Conservation (phyloP, 208 protist genomes). For the Trichomonas tenax region DNA sequence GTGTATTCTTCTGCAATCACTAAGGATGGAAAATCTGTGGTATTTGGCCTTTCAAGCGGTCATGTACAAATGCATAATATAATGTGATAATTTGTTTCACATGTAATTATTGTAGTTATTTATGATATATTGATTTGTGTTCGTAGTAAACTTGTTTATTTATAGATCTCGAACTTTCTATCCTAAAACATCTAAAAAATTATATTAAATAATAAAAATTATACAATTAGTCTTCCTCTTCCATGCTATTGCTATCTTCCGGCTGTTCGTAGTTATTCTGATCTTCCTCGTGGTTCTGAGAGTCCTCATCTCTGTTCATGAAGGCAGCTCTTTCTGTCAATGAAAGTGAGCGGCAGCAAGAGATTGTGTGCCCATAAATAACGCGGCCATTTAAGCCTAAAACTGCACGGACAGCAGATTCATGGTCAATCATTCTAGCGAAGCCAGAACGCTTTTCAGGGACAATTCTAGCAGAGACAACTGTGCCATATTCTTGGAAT, state of each 20-base stretch:
- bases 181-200: no score
- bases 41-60: background rate
- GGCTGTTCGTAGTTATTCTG: no score
- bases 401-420: background rate
- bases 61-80: background rate
- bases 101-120: no score
- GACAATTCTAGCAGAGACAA: background rate
- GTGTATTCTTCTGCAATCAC: background rate
- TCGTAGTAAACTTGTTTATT: background rate
- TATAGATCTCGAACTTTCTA: no score
- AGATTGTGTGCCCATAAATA: background rate
- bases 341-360: background rate
- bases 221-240: no score
- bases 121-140: no score
- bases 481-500: background rate
- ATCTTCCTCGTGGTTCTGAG: no score
- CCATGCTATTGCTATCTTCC: no score
- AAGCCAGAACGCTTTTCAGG: background rate
- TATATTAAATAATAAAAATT: no score
- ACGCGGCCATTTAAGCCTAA: background rate
- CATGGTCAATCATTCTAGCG: background rate
- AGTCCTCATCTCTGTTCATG: no score
- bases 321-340: background rate
- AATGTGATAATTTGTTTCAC: background rate
- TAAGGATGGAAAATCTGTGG: background rate